Evolutionary conservation across 2,329 filamentous ascomycete genomes (phyloP).

Genomic region (Penicillium griseofulvum): DNA sequence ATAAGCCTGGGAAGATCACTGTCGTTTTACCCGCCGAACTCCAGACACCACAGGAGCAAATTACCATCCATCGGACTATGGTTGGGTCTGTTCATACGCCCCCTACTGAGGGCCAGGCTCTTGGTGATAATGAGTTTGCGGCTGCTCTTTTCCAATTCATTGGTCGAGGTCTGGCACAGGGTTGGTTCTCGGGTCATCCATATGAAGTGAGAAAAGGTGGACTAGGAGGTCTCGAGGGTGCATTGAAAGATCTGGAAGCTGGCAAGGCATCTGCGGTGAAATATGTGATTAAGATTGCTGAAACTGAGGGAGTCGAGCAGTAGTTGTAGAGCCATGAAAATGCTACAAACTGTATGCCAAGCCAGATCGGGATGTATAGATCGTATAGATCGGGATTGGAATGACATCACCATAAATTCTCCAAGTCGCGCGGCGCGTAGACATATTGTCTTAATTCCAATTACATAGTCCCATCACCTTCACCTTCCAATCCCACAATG

Average conservation of each 20-base stretch:
- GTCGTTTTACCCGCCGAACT: slow-evolving; percentile 46
- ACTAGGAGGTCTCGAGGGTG: slow-evolving; percentile 53
- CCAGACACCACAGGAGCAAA: slow-evolving; percentile 41
- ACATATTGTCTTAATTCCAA: background rate
- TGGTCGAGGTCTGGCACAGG: slow-evolving; percentile 47
- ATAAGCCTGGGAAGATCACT: slow-evolving; percentile 38
- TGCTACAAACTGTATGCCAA: background rate
- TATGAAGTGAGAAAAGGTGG: slow-evolving; percentile 54
- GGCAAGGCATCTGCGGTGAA: slow-evolving; percentile 64
- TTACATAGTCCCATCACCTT: no score
- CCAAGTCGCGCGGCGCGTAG: background rate
- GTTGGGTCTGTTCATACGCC: slow-evolving; percentile 28
- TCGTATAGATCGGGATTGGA: slow-evolving; percentile 7
- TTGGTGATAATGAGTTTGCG: slow-evolving; percentile 45
- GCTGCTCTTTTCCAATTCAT: slow-evolving; percentile 48
- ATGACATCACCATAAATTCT: slow-evolving; percentile 18
- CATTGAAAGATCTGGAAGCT: slow-evolving; percentile 54
- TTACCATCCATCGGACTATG: slow-evolving; percentile 41
- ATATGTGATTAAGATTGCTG: slow-evolving; percentile 59
- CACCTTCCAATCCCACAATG: slow-evolving; percentile 20
- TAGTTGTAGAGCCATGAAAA: background rate
- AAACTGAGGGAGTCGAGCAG: slow-evolving; percentile 39
- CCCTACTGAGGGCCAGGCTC: slow-evolving; percentile 19
- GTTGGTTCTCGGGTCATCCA: slow-evolving; percentile 52
- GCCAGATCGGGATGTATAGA: slow-evolving; percentile 11